phyloP scores from a whole-genome alignment of 805 yeast species.

The Danielia reshetovae region DNA sequence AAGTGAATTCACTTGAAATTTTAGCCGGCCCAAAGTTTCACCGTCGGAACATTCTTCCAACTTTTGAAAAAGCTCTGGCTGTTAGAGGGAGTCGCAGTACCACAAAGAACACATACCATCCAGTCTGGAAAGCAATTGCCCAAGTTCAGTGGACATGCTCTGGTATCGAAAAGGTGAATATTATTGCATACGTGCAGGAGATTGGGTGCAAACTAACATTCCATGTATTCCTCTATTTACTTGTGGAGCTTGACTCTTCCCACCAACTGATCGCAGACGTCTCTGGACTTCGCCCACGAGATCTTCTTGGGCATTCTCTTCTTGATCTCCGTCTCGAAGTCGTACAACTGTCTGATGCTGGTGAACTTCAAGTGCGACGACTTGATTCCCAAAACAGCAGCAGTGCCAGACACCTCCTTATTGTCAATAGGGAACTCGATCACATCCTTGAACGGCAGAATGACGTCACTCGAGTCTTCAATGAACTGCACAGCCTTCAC shows the following conservation, averaged over 20 bases:
- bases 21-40: neutral
- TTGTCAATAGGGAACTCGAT: slow-evolving; percentile 32
- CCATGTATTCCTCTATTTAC: neutral
- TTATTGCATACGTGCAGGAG: neutral
- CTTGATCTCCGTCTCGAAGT: slow-evolving; percentile 76
- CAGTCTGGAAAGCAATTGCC: neutral
- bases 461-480: slow-evolving; percentile 37
- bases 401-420: slow-evolving; percentile 45
- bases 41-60: neutral
- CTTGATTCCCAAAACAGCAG: slow-evolving; percentile 79
- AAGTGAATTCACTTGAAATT: neutral
- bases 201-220: neutral
- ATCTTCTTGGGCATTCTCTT: slow-evolving; percentile 85
- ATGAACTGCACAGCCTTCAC: slow-evolving; percentile 67
- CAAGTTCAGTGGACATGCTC: neutral
- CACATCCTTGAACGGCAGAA: slow-evolving; percentile 21
- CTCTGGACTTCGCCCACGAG: slow-evolving; percentile 76
- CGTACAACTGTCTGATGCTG: slow-evolving; percentile 72
- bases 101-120: too few species aligned
- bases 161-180: neutral
- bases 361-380: slow-evolving; percentile 73
- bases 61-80: neutral
- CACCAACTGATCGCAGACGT: slow-evolving; percentile 79
- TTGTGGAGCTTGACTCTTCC: slow-evolving; percentile 45
- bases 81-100: too few species aligned